Evolutionary conservation across 176 grass and related monocot species (phyloP), one percentile per base, ranked within the genome.

Genomic region (Saccharum officinarum): DNA sequence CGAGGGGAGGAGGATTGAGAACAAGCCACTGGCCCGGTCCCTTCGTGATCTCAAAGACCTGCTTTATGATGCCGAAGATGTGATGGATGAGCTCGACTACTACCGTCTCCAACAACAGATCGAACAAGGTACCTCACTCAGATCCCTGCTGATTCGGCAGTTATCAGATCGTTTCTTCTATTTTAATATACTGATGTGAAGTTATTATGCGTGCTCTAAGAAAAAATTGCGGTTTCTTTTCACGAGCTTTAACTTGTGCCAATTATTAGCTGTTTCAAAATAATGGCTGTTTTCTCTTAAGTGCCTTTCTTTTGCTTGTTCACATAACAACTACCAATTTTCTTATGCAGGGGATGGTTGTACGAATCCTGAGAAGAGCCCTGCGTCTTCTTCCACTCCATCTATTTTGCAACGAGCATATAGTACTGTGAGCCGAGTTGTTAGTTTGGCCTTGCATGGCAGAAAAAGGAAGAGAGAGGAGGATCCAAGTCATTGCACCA

Each of bases 31-130:
- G 25, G 9, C 23, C 1, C 15, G 1, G 1, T 77, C 49, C 0
- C 28, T 70, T 0, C 0, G 0, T 6, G 60, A 45, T 8, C 55
- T 86, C 46, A 45, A 26, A 25, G 64, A 46, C 0, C n/a, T 86
- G 50, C 7, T 86, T 1, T 72, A 69, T 28, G 60, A 57, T 4
- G 62, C 76, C 12, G 84, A 86, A 36, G 69, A 86, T 1, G 22
- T 86, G 0, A 46, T 86, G 44, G 73, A 86, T 1, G 75, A 86
- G 42, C 63, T 86, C 1, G 65, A 80, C 1, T 80, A 86, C 13
- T 72, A 36, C 55, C 67, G 76, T 0, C 71, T 75, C 60, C 42
- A 76, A 10, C 23, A 50, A 14, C 11, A 67, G 26, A 18, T 84
- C 2, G 10, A 33, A 76, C 3, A 23, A 23, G 72, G 60, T 84